Conservation (phyloP, 257 asterid species). For the Plantago elongata region DNA sequence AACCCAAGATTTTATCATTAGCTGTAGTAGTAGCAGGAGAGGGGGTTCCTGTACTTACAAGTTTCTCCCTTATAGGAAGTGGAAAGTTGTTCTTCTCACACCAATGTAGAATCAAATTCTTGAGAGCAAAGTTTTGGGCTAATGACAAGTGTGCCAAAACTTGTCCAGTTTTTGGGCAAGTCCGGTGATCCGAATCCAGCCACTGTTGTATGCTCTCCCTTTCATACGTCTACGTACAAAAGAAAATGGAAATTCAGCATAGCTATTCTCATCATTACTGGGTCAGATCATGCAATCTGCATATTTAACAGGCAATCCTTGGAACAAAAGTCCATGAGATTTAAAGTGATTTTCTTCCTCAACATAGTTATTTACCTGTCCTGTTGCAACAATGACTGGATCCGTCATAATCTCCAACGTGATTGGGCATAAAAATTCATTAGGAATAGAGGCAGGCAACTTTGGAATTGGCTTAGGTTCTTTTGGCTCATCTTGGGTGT, state of each 20-base stretch:
- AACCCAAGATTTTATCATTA: slow-evolving; percentile 24
- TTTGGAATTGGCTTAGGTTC: slow-evolving; percentile 26
- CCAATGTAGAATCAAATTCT: slow-evolving; percentile 71
- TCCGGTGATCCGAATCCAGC: slow-evolving; percentile 56
- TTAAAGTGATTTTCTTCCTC: not conserved
- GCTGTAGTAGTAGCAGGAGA: slow-evolving; percentile 9
- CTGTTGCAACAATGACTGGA: slow-evolving; percentile 84
- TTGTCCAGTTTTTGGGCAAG: slow-evolving; percentile 86
- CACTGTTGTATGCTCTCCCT: slow-evolving; percentile 74
- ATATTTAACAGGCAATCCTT: not conserved
- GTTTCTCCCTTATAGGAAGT: slow-evolving; percentile 35
- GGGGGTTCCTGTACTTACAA: slow-evolving; percentile 18
- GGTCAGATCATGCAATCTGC: not conserved
- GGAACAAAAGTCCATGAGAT: not conserved
- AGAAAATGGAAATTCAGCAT: not conserved
- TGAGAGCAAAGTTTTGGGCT: slow-evolving; percentile 79
- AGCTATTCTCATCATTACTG: not conserved
- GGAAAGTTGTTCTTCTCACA: slow-evolving; percentile 52
- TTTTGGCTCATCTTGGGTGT: slow-evolving; percentile 16
- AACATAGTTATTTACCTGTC: slow-evolving; percentile 50
- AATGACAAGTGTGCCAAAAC: slow-evolving; percentile 37
- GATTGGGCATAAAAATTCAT: slow-evolving; percentile 89
- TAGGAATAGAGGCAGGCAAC: slow-evolving; percentile 48
- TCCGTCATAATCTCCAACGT: slow-evolving; percentile 82
- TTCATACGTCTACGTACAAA: slow-evolving; percentile 62